Conservation (phyloP, 108 stramenopile species). For the Conticribra guillardii region DNA sequence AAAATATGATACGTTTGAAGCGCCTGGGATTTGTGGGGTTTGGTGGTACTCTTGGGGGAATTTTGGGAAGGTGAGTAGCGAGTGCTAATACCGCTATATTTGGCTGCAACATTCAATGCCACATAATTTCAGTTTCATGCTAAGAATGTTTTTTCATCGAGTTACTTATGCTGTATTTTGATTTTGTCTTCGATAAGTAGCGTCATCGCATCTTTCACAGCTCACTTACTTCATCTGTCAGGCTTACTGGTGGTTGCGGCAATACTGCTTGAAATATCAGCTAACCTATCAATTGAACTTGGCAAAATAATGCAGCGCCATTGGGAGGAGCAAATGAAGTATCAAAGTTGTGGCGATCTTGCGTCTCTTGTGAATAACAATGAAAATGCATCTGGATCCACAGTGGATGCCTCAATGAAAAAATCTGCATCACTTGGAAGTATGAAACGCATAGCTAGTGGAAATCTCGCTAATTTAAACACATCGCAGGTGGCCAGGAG, state of each 20-base stretch:
- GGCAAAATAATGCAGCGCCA: conserved; percentile 88
- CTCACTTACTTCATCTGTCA: conserved; percentile 69
- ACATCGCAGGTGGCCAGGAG: conserved; percentile 14
- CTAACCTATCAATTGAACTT: conserved; percentile 81
- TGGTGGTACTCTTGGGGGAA: conserved; percentile 88
- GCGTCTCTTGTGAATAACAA: conserved; percentile 53
- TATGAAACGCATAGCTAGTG: conserved; percentile 86
- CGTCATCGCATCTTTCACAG: conserved; percentile 72
- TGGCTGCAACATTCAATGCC: too few relatives aligned
- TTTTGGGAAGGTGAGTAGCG: conserved; percentile 71
- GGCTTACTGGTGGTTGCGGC: conserved; percentile 80
- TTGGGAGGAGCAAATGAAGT: conserved; percentile 83
- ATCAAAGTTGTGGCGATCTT: conserved; percentile 65
- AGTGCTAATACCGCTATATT: too few relatives aligned
- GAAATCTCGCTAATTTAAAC: conserved; percentile 59
- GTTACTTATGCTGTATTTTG: too few relatives aligned
- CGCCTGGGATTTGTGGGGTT: conserved; percentile 83
- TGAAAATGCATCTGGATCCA: conserved; percentile 22
- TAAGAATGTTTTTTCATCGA: neutral
- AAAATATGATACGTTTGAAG: conserved; percentile 61
- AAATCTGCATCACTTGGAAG: conserved; percentile 69
- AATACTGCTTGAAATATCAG: conserved; percentile 73
- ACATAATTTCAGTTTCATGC: too few relatives aligned
- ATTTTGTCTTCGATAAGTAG: too few relatives aligned
- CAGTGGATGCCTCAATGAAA: conserved; percentile 62